Percentiles rank a stretch among this genome's conserved stretches.
Evolutionary conservation across 1,139 yeast genomes (phyloP).

Genomic region (Magnusiomyces fungicola): DNA sequence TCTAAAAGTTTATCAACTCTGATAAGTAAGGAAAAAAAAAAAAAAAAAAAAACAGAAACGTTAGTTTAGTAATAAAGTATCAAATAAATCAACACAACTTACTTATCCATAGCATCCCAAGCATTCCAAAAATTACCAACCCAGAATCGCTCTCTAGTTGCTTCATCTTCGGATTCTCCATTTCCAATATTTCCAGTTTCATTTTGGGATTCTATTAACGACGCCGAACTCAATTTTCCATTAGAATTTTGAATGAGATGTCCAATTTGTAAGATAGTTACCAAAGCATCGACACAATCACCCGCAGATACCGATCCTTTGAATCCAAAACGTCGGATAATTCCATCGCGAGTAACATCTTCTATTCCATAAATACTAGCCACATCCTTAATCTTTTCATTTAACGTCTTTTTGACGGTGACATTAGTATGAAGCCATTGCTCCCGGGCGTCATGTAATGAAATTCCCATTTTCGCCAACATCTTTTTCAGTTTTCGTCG

Average conservation of each 20-base stretch:
- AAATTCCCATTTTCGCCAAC: slow-evolving; percentile 95
- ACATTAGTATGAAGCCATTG: slow-evolving; percentile 90
- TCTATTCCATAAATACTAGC: slow-evolving; percentile 74
- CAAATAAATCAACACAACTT: background rate
- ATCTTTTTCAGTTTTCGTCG: slow-evolving; percentile 76
- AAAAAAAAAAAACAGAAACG: background rate
- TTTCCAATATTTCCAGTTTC: slow-evolving; percentile 9
- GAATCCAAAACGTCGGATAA: slow-evolving; percentile 77
- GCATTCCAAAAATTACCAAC: slow-evolving; percentile 88
- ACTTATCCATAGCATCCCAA: slow-evolving; percentile 78
- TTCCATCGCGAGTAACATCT: slow-evolving; percentile 79
- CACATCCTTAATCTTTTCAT: slow-evolving; percentile 60
- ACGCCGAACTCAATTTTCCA: too few relatives aligned
- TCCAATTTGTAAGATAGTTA: slow-evolving; percentile 69
- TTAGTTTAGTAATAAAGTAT: slow-evolving; percentile 30
- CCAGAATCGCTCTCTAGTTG: slow-evolving; percentile 63
- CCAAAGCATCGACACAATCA: slow-evolving; percentile 84
- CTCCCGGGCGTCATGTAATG: slow-evolving; percentile 81
- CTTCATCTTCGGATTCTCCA: slow-evolving; percentile 21
- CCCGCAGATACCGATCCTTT: slow-evolving; percentile 85
- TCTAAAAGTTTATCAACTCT: slow-evolving; percentile 49
- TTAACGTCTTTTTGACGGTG: slow-evolving; percentile 64
- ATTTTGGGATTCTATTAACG: too few relatives aligned
- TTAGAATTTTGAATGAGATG: slow-evolving; percentile 14
- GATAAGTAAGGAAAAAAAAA: background rate